Evolutionary conservation across 257 asterid species (phyloP).

Genomic region (Asclepias syriaca): DNA sequence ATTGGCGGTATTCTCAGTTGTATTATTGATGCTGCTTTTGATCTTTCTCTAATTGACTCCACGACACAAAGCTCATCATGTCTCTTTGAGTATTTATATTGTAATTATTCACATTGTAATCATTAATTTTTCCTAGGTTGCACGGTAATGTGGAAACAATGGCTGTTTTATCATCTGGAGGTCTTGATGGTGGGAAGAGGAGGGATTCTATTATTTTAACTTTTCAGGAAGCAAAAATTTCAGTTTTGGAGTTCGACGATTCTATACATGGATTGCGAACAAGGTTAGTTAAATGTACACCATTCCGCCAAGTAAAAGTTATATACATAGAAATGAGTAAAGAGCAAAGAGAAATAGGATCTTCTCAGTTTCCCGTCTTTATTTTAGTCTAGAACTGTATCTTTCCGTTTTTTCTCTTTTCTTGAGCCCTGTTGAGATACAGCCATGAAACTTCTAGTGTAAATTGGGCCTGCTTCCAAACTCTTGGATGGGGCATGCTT

Average conservation of each 20-base stretch:
- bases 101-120: not conserved
- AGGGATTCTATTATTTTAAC: slow-evolving; percentile 84
- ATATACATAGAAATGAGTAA: not conserved
- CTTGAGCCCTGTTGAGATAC: not conserved
- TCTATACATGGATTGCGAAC: slow-evolving; percentile 81
- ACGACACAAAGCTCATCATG: not conserved
- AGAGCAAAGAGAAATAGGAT: not conserved
- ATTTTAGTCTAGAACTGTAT: not conserved
- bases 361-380: not conserved
- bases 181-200: slow-evolving; percentile 65
- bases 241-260: slow-evolving; percentile 88
- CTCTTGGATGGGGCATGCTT: not conserved
- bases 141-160: slow-evolving; percentile 94
- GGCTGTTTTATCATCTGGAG: slow-evolving; percentile 66
- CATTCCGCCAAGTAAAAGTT: not conserved
- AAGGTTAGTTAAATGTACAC: slow-evolving; percentile 43
- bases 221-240: slow-evolving; percentile 82
- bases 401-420: not conserved
- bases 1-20: not conserved
- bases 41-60: not conserved
- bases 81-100: not conserved
- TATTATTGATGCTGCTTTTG: not conserved
- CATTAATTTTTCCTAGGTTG: slow-evolving; percentile 41
- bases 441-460: not conserved
- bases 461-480: not conserved